Conservation (phyloP, 1,139 yeast genomes). For the Taphrina betulina region DNA sequence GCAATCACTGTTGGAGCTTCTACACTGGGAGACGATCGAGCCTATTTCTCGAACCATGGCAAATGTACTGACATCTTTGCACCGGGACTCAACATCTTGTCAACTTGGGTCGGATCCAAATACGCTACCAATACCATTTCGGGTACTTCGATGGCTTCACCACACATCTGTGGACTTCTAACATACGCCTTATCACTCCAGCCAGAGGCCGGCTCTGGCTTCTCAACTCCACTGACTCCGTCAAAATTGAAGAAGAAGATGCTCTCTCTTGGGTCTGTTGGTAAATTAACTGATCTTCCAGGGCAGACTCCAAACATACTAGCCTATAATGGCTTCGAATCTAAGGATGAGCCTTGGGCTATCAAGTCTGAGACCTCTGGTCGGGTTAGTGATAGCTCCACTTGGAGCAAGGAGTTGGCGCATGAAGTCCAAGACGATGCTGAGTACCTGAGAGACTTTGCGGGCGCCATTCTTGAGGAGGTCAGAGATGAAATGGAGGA, state of each 20-base stretch:
- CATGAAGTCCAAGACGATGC: background rate
- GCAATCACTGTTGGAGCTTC: slow-evolving; percentile 66
- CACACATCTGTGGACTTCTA: slow-evolving; percentile 85
- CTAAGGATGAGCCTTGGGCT: slow-evolving; percentile 25
- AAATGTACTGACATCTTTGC: slow-evolving; percentile 65
- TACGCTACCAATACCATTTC: slow-evolving; percentile 85
- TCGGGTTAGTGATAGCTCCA: background rate
- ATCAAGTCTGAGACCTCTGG: background rate
- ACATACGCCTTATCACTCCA: slow-evolving; percentile 87
- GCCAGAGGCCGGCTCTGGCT: slow-evolving; percentile 80
- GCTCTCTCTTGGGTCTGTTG: slow-evolving; percentile 73
- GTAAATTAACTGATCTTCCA: slow-evolving; percentile 68
- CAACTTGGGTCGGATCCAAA: slow-evolving; percentile 77
- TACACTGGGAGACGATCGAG: slow-evolving; percentile 52
- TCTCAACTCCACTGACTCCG: slow-evolving; percentile 65
- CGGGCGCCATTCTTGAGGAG: slow-evolving; percentile 2
- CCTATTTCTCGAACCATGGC: slow-evolving; percentile 65
- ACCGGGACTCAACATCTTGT: slow-evolving; percentile 55
- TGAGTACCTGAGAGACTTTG: slow-evolving; percentile 1
- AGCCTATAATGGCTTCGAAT: slow-evolving; percentile 70
- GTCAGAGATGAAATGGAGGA: slow-evolving; percentile 4
- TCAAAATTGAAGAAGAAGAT: slow-evolving; percentile 84
- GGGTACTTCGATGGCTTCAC: slow-evolving; percentile 99
- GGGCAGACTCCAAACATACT: slow-evolving; percentile 81
- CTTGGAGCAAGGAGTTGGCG: background rate